Percentiles rank a stretch among this genome's conserved stretches.
Conservation (phyloP, 2,329 filamentous ascomycete genomes). For the Cryphonectria nitschkei region DNA sequence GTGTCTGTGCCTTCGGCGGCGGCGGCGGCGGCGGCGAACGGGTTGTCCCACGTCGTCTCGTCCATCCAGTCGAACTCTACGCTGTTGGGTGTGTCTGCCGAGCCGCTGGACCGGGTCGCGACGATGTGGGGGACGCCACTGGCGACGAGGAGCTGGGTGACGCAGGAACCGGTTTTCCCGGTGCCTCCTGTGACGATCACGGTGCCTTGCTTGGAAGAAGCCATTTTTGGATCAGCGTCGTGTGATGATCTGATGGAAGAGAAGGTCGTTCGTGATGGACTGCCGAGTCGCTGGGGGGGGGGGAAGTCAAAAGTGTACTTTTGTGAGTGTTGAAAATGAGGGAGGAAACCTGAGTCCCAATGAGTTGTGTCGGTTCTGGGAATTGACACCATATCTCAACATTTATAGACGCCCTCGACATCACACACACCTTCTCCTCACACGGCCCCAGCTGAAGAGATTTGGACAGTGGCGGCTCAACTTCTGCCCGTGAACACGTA, state of each 20-base stretch:
- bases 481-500: background rate
- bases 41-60: constrained; percentile 42
- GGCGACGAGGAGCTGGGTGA: constrained; percentile 41
- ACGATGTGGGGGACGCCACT: constrained; percentile 39
- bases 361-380: background rate
- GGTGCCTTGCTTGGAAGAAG: constrained; percentile 19
- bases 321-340: background rate
- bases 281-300: background rate
- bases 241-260: background rate
- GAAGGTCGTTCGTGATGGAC: background rate
- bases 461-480: background rate
- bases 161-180: constrained; percentile 47
- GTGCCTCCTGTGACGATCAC: constrained; percentile 50
- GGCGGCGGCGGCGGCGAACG: constrained; percentile 35
- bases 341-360: background rate
- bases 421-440: background rate
- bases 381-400: background rate
- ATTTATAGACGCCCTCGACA: background rate
- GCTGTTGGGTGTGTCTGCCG: constrained; percentile 31
- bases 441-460: background rate
- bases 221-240: background rate
- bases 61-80: constrained; percentile 52
- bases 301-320: background rate
- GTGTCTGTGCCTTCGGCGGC: background rate
- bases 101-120: constrained; percentile 41